phyloP scores from a whole-genome alignment of 345 rosid species.

The Rhodamnia argentea region DNA sequence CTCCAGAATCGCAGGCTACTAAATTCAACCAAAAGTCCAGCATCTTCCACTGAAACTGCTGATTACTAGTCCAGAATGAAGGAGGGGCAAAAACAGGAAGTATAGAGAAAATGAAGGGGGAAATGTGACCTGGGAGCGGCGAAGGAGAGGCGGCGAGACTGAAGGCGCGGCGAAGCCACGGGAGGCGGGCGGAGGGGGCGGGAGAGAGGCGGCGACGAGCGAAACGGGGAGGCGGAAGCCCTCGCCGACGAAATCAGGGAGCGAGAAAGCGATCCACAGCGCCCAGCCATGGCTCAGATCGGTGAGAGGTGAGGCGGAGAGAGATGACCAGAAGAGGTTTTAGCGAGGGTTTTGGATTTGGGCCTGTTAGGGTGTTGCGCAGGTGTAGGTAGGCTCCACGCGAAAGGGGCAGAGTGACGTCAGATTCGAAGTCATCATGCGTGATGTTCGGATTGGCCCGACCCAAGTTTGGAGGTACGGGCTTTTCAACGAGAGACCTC shows the following conservation, averaged over 20 bases:
- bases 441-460: background rate
- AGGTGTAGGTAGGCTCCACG: background rate
- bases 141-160: slow-evolving; percentile 53
- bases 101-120: background rate
- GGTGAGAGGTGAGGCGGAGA: background rate
- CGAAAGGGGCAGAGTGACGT: too few species aligned
- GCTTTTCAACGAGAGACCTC: background rate
- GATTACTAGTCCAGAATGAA: background rate
- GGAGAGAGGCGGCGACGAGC: slow-evolving; percentile 43
- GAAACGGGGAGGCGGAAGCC: slow-evolving; percentile 34
- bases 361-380: background rate
- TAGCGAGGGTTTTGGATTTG: background rate
- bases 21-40: background rate
- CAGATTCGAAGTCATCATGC: too few species aligned
- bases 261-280: slow-evolving; percentile 39
- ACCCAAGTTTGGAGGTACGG: background rate
- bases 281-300: slow-evolving; percentile 34
- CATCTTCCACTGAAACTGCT: background rate
- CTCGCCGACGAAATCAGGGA: slow-evolving; percentile 40
- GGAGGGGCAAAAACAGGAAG: too few species aligned
- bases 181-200: slow-evolving; percentile 56
- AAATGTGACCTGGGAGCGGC: slow-evolving; percentile 44
- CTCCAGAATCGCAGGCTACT: background rate
- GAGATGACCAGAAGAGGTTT: background rate
- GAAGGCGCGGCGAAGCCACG: slow-evolving; percentile 39